A percentile compares a stretch with the other conserved stretches of the same genome.
phyloP scores from a whole-genome alignment of 2,329 filamentous ascomycete genomes.

The Blastomyces gilchristii region DNA sequence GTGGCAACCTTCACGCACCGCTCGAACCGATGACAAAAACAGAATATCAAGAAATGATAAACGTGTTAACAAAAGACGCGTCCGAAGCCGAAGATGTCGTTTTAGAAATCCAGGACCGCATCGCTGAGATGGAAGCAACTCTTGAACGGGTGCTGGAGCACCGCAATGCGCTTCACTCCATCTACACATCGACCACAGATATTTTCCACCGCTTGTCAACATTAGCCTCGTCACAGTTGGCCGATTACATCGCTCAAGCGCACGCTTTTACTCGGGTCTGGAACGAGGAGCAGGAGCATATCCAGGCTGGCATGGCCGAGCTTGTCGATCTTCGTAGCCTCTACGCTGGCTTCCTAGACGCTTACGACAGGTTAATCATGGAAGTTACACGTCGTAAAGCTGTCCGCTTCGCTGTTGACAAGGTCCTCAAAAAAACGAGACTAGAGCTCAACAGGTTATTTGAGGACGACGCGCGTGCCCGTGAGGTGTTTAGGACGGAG shows the following conservation, averaged over 20 bases:
- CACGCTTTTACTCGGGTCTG: conserved; percentile 48
- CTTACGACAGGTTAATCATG: conserved; percentile 74
- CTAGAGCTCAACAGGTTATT: conserved; percentile 66
- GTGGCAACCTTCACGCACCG: conserved; percentile 34
- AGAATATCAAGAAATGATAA: conserved; percentile 73
- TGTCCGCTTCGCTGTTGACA: conserved; percentile 63
- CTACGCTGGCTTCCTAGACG: conserved; percentile 75
- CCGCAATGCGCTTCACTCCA: conserved; percentile 46
- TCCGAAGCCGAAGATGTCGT: conserved; percentile 53
- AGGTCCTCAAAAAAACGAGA: conserved; percentile 66
- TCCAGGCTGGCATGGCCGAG: conserved; percentile 60
- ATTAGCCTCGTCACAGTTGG: conserved; percentile 53
- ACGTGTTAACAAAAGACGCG: conserved; percentile 54
- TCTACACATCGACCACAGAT: conserved; percentile 49
- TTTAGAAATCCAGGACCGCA: conserved; percentile 60
- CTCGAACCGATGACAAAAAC: conserved; percentile 62
- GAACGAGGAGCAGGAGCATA: conserved; percentile 61
- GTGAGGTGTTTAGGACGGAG: conserved; percentile 69
- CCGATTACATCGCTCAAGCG: conserved; percentile 40
- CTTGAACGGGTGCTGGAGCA: conserved; percentile 55
- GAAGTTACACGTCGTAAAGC: conserved; percentile 68
- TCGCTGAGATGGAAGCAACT: conserved; percentile 65
- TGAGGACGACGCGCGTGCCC: conserved; percentile 58
- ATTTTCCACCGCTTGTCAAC: conserved; percentile 59
- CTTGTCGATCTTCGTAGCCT: conserved; percentile 69